Percentiles rank a stretch among this genome's conserved stretches.
Conservation (phyloP, 2,329 filamentous ascomycete species). For the Ophiosphaerella herpotricha region DNA sequence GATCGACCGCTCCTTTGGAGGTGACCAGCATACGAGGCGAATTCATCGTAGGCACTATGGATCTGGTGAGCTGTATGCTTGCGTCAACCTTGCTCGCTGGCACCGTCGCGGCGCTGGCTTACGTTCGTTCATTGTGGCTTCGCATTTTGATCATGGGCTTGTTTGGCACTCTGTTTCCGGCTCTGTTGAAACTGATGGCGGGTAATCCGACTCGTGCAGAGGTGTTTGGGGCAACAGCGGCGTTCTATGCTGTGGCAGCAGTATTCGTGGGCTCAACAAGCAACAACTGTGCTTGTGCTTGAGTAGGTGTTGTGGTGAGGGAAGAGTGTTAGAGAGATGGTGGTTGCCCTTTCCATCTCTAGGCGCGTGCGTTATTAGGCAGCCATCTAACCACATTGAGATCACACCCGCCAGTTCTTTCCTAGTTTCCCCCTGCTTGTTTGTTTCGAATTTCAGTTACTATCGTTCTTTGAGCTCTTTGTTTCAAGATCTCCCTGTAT, state of each 20-base stretch:
- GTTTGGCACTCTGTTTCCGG: slow-evolving; percentile 10
- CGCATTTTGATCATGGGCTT: slow-evolving; percentile 4
- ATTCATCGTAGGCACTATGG: slow-evolving; percentile 3
- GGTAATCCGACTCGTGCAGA: slow-evolving; percentile 9
- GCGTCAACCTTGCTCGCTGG: not conserved
- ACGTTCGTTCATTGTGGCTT: not conserved
- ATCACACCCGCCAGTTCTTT: no score
- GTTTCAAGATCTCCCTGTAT: no score
- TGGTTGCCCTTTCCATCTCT: no score
- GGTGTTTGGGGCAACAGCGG: slow-evolving; percentile 14
- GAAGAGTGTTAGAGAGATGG: no score
- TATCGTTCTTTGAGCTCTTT: no score
- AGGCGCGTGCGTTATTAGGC: no score
- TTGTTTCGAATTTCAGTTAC: no score
- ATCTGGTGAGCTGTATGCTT: not conserved
- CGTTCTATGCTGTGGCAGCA: slow-evolving; percentile 11
- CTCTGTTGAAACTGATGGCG: slow-evolving; percentile 6
- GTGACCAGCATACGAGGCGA: not conserved
- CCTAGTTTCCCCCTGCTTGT: no score
- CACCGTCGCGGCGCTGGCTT: not conserved
- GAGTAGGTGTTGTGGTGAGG: not conserved
- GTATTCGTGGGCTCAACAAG: slow-evolving; percentile 6
- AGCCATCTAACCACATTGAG: no score
- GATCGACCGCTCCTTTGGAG: no score
- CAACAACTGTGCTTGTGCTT: not conserved